Conservation (phyloP, 148 eudicot genomes). For the Chenopodium berlandieri region DNA sequence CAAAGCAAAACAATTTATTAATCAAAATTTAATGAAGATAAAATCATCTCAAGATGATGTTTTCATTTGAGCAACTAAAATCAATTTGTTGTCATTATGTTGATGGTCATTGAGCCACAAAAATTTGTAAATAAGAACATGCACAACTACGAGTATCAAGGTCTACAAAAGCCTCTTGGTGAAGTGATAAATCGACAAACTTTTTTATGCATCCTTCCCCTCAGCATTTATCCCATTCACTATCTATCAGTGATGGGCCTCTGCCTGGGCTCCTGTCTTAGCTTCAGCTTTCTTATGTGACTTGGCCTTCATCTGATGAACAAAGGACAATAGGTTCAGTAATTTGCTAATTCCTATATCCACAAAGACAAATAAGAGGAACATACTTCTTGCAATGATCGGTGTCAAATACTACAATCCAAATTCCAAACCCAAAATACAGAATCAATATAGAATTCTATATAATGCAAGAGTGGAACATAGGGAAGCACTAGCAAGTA, state of each 20-base stretch:
- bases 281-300: constrained; percentile 68
- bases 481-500: neutral
- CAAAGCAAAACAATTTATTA: constrained; percentile 3
- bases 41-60: constrained; percentile 17
- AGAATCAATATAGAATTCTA: neutral
- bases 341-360: neutral
- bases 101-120: constrained; percentile 22
- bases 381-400: neutral
- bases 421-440: neutral
- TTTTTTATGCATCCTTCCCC: constrained; percentile 24
- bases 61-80: constrained; percentile 9
- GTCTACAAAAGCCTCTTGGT: constrained; percentile 23
- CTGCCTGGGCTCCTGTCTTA: constrained; percentile 26
- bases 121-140: constrained; percentile 19
- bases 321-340: neutral
- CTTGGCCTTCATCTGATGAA: constrained; percentile 66
- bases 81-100: constrained; percentile 15
- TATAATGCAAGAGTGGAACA: neutral
- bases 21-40: neutral
- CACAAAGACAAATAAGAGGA: neutral
- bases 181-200: constrained; percentile 21
- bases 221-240: neutral
- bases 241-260: constrained; percentile 57
- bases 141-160: constrained; percentile 23
- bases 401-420: neutral